A percentile compares a stretch with the other conserved stretches of the same genome.
Evolutionary conservation across 2,329 filamentous ascomycete species (phyloP).

Genomic region (Ophiostoma perfectum): DNA sequence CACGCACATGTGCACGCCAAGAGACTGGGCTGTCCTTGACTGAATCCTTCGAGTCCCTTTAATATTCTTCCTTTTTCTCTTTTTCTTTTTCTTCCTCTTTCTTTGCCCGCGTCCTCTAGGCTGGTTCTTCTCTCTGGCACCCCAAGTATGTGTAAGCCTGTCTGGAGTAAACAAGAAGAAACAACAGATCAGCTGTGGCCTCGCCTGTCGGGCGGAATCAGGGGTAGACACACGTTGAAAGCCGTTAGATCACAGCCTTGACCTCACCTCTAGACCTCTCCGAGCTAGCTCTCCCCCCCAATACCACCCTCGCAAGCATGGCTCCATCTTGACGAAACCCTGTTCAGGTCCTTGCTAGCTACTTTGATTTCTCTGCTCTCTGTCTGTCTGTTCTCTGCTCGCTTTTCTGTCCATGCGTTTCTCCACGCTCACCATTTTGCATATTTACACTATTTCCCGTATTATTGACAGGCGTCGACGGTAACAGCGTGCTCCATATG

Average conservation of each 20-base stretch:
- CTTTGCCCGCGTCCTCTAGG: too few relatives aligned
- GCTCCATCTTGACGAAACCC: neutral
- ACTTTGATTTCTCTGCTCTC: neutral
- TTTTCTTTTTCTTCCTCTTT: too few relatives aligned
- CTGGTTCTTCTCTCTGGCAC: too few relatives aligned
- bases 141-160: too few relatives aligned
- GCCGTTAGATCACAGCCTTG: slow-evolving; percentile 11
- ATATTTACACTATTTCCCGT: slow-evolving; percentile 6
- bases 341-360: neutral
- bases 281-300: slow-evolving; percentile 5
- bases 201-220: neutral
- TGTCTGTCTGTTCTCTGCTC: too few relatives aligned
- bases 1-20: neutral
- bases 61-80: too few relatives aligned
- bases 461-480: neutral
- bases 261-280: slow-evolving; percentile 11
- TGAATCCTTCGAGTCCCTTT: too few relatives aligned
- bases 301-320: slow-evolving; percentile 3
- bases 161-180: too few relatives aligned
- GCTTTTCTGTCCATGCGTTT: too few relatives aligned
- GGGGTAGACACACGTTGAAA: neutral
- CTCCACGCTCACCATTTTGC: neutral
- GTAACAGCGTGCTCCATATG: neutral
- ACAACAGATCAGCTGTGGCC: neutral
- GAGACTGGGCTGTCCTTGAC: neutral